phyloP scores from a whole-genome alignment of 495 filamentous ascomycete genomes.

The Penicillium cataractarum region DNA sequence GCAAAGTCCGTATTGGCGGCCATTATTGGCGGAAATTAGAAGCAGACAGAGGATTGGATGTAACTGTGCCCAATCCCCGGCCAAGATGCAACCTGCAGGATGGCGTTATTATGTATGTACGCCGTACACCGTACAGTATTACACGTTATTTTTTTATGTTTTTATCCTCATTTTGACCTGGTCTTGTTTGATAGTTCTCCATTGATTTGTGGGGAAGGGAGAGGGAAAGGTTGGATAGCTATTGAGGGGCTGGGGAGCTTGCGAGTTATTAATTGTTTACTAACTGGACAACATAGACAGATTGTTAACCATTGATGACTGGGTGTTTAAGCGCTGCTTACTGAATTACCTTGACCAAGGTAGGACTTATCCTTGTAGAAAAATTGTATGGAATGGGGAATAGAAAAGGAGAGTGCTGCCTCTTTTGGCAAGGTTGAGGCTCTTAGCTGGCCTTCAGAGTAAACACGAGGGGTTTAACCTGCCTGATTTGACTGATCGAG shows the following conservation, averaged over 20 bases:
- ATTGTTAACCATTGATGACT: too few relatives aligned
- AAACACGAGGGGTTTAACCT: too few relatives aligned
- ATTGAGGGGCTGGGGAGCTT: neutral
- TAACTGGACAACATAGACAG: neutral
- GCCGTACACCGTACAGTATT: neutral
- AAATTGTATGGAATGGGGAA: too few relatives aligned
- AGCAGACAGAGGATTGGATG: neutral
- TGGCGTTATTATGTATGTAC: slow-evolving; percentile 5
- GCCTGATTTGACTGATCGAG: too few relatives aligned
- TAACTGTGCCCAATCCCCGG: slow-evolving; percentile 1
- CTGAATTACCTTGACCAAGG: too few relatives aligned
- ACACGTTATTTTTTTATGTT: neutral
- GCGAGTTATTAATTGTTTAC: neutral
- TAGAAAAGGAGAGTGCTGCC: too few relatives aligned
- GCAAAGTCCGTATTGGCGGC: neutral
- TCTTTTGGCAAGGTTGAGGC: too few relatives aligned
- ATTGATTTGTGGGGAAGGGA: neutral
- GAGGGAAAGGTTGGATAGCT: neutral
- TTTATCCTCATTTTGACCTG: neutral
- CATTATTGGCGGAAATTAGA: slow-evolving; percentile 8
- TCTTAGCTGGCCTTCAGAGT: too few relatives aligned
- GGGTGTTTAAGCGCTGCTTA: too few relatives aligned
- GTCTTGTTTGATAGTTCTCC: neutral
- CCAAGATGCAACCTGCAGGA: neutral
- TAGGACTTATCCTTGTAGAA: too few relatives aligned